These are phyloP conservation scores for Neurospora sublineolata DNA, from an alignment of 495 filamentous ascomycete genomes.

Conservation along the genomic window DNA sequence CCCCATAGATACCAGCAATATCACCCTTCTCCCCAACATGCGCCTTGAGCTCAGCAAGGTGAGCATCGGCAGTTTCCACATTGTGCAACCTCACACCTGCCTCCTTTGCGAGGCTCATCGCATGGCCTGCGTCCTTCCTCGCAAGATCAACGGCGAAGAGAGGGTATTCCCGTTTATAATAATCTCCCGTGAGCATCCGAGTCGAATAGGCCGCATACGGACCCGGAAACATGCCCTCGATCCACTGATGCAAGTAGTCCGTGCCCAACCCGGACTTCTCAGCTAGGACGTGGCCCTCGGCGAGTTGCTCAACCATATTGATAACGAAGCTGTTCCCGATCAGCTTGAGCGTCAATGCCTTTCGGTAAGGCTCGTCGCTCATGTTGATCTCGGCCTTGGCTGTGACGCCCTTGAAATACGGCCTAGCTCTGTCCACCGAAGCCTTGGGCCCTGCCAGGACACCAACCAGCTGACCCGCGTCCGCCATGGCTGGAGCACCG, in stretches of 20 bases:
- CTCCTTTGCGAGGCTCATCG: conserved; percentile 49
- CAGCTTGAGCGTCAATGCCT: conserved; percentile 60
- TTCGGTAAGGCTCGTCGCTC: conserved; percentile 44
- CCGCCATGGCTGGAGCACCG: conserved; percentile 69
- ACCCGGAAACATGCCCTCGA: conserved; percentile 54
- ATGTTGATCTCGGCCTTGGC: conserved; percentile 61
- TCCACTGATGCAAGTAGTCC: conserved; percentile 54
- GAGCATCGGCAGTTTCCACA: conserved; percentile 54
- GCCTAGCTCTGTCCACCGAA: conserved; percentile 51
- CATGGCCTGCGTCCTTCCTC: conserved; percentile 75
- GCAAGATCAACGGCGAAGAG: conserved; percentile 81
- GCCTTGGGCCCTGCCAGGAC: conserved; percentile 59
- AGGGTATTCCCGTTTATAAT: conserved; percentile 50
- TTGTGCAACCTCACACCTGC: conserved; percentile 52
- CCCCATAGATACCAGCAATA: conserved; percentile 76
- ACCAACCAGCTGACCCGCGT: conserved; percentile 61
- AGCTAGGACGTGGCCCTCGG: conserved; percentile 64
- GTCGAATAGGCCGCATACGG: conserved; percentile 59
- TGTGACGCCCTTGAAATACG: conserved; percentile 72
- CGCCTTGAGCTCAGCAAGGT: conserved; percentile 55
- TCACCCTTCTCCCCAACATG: conserved; percentile 67
- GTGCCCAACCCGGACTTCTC: conserved; percentile 71
- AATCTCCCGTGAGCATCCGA: conserved; percentile 66
- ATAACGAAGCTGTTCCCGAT: conserved; percentile 82
- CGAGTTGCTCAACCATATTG: conserved; percentile 67